Conservation (phyloP, 768 basidiomycete genomes). For the Xerocomellus amylosporus region DNA sequence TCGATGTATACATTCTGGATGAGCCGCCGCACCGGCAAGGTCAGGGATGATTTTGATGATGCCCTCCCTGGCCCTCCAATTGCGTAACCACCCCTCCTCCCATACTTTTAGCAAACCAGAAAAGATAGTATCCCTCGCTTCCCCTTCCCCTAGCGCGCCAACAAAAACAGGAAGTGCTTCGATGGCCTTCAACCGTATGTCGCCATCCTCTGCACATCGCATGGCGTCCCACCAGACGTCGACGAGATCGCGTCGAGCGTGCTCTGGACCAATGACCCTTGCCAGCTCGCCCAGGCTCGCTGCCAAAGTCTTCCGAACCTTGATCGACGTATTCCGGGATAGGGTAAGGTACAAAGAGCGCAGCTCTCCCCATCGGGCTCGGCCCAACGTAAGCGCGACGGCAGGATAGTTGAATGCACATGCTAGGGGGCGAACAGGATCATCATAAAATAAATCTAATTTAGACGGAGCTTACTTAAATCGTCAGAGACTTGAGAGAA, state of each 20-base stretch:
- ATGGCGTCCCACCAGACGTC: constrained; percentile 66
- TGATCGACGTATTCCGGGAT: constrained; percentile 53
- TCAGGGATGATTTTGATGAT: constrained; percentile 54
- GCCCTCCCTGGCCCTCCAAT: constrained; percentile 82
- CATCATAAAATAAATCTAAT: constrained; percentile 51
- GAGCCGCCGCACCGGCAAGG: constrained; percentile 45
- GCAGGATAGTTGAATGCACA: constrained; percentile 93
- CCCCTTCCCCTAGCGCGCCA: constrained; percentile 44
- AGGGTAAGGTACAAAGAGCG: constrained; percentile 66
- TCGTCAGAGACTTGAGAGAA: constrained; percentile 4
- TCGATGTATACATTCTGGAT: constrained; percentile 45
- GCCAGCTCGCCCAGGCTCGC: constrained; percentile 90
- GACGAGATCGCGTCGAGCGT: constrained; percentile 66
- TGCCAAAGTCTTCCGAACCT: constrained; percentile 77
- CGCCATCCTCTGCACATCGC: constrained; percentile 53
- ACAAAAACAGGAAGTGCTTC: constrained; percentile 64
- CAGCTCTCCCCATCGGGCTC: constrained; percentile 69
- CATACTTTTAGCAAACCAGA: constrained; percentile 50
- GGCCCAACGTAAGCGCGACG: constrained; percentile 79
- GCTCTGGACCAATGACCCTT: constrained; percentile 72
- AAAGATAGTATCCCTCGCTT: constrained; percentile 46
- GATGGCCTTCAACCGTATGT: constrained; percentile 68
- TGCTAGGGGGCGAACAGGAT: constrained; percentile 70
- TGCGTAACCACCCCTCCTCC: constrained; percentile 55
- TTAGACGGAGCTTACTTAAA: constrained; percentile 21